Conservation (phyloP, 805 yeast genomes). For the Wickerhamomyces rabaulensis region DNA sequence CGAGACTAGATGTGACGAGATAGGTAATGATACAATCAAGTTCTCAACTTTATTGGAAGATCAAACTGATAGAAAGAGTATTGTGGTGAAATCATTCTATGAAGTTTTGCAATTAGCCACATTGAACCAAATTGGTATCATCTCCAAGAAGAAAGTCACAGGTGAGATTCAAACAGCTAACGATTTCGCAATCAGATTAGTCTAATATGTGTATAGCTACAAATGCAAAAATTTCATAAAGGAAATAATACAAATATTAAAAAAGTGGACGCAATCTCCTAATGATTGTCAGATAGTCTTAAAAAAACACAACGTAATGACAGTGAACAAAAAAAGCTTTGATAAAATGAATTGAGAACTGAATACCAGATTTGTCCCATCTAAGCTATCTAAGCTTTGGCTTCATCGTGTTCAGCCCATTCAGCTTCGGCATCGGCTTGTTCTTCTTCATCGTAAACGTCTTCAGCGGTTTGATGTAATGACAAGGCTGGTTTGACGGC, state of each 20-base stretch:
- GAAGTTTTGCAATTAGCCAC: slow-evolving; percentile 23
- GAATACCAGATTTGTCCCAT: neutral
- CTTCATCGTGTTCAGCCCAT: slow-evolving; percentile 21
- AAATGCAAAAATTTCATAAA: neutral
- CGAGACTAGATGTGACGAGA: slow-evolving; percentile 14
- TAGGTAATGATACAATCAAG: slow-evolving; percentile 1
- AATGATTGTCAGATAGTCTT: neutral
- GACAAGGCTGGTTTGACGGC: slow-evolving; percentile 91
- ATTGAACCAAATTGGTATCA: slow-evolving; percentile 12
- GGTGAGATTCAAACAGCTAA: slow-evolving; percentile 6
- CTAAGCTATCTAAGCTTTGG: neutral
- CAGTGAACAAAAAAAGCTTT: neutral
- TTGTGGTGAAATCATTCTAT: slow-evolving; percentile 22
- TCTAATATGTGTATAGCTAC: neutral
- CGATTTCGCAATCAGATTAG: slow-evolving; percentile 6
- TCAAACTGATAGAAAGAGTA: slow-evolving; percentile 6
- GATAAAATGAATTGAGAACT: neutral
- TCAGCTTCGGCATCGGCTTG: slow-evolving; percentile 36
- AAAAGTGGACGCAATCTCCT: neutral
- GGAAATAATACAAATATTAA: neutral
- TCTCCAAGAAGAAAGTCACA: neutral
- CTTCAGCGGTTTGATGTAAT: slow-evolving; percentile 70
- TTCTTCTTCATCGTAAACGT: slow-evolving; percentile 43
- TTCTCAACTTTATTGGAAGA: slow-evolving; percentile 15
- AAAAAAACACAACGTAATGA: neutral